Evolutionary conservation across 2,329 filamentous ascomycete species (phyloP), one percentile per base, ranked within the genome.

Genomic region (Monosporascus sp.): DNA sequence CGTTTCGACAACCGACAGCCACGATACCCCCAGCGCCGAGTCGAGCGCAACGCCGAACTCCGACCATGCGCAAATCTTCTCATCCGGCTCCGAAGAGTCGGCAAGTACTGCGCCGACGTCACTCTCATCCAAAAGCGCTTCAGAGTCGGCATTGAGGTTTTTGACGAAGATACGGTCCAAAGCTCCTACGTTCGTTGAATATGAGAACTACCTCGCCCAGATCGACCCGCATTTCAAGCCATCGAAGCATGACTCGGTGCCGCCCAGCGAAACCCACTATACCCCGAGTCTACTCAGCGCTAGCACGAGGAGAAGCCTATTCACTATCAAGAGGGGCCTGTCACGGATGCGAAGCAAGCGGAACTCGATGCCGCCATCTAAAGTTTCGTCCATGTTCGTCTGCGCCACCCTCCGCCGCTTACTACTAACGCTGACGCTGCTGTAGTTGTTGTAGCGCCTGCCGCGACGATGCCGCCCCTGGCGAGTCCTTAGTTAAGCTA

Each of bases 381-480:
- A 70, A 50, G 64, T 63, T 37, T 52, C 60, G 43, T 50, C 58
- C 45, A 61, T 64, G 67, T 69, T 57, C 53, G 66, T 63, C 52
- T 44, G 24, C n/a, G 24, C 19, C 16, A 5, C 24, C 41, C 19
- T 35, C 45, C 11, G 27, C 26, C 7, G 48, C 31, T n/a, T 44
- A 31, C 49, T 43, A 53, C 58, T 24, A 55, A 47, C 31, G 19
- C 49, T 59, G 27, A 57, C 48, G 6, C 24, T 55, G 6, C 35
- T 43, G 17, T 60, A 85, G 82, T 55, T 77, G 76, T 19, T 86
- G 82, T 58, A 74, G 78, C 47, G 80, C 77, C 59, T 86, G 83
- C 60, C 77, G 77, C 54, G 76, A 80, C 48, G 76, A 82, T 48
- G 76, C 81, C 57, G 70, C 71, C 57, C 70, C 68, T 48, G 70